A percentile compares a stretch with the other conserved stretches of the same genome.
These are phyloP conservation scores for Inonotus obliquus DNA, from an alignment of 1,284 basidiomycete genomes.

Conservation along the genomic window DNA sequence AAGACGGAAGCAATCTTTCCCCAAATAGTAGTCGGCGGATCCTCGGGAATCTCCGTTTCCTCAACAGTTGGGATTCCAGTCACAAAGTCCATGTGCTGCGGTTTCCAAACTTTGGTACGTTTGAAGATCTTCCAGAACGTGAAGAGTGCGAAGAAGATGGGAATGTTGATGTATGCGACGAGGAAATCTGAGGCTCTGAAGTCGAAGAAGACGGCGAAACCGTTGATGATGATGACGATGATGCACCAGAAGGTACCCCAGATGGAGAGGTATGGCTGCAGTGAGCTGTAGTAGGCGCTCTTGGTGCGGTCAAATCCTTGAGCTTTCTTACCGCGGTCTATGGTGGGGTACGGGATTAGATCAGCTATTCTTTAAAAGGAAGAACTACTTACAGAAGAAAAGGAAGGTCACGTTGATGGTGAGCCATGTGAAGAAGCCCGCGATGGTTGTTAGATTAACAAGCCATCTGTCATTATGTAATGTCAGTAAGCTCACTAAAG, in stretches of 20 bases:
- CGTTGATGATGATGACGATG: slow-evolving; percentile 44
- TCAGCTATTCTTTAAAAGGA: background rate
- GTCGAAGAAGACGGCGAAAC: slow-evolving; percentile 55
- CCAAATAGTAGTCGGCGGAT: slow-evolving; percentile 35
- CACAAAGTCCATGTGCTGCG: slow-evolving; percentile 56
- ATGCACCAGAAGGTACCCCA: slow-evolving; percentile 37
- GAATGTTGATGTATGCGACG: slow-evolving; percentile 53
- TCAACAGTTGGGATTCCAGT: slow-evolving; percentile 57
- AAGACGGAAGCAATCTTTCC: slow-evolving; percentile 35
- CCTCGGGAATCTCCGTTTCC: slow-evolving; percentile 47
- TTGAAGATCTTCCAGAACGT: slow-evolving; percentile 53
- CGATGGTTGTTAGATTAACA: slow-evolving; percentile 52
- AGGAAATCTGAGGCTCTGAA: slow-evolving; percentile 59
- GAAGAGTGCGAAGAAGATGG: slow-evolving; percentile 47
- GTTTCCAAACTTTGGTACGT: slow-evolving; percentile 45
- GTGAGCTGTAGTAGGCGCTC: slow-evolving; percentile 51
- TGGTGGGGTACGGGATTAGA: background rate
- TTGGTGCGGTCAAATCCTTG: slow-evolving; percentile 53
- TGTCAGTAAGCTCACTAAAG: slow-evolving; percentile 31
- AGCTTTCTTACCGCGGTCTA: slow-evolving; percentile 47
- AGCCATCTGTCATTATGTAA: slow-evolving; percentile 42
- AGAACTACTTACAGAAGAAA: slow-evolving; percentile 57
- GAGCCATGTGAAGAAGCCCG: slow-evolving; percentile 64
- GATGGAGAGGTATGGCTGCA: slow-evolving; percentile 35
- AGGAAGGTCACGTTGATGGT: slow-evolving; percentile 70